Conservation (phyloP, 169 alveolate species). For the Amoebophrya sp. region DNA sequence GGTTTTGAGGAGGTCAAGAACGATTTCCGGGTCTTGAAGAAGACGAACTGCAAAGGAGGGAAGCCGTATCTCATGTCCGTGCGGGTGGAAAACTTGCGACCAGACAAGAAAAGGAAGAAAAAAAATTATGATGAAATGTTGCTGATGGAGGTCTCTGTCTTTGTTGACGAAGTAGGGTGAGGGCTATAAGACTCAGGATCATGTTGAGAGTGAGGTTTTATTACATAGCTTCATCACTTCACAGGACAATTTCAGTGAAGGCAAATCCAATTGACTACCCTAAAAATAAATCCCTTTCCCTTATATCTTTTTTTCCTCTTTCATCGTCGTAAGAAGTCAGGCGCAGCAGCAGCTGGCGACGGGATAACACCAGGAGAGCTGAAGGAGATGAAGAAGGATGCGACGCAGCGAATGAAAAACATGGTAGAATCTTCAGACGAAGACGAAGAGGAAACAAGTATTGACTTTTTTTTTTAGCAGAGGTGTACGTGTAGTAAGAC, state of each 20-base stretch:
- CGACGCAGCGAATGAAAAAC: neutral
- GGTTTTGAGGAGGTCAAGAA: constrained; percentile 16
- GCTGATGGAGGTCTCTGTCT: too few species aligned
- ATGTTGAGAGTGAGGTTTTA: too few species aligned
- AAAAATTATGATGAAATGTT: too few species aligned
- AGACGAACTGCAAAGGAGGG: neutral
- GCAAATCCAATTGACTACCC: too few species aligned
- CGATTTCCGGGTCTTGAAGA: neutral
- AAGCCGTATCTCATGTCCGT: neutral
- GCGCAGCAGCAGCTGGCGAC: too few species aligned
- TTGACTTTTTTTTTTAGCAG: neutral
- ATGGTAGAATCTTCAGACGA: neutral
- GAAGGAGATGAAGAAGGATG: neutral
- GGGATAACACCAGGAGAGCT: neutral
- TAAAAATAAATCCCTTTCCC: too few species aligned
- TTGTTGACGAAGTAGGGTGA: too few species aligned
- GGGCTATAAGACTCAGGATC: too few species aligned
- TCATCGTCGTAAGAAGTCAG: too few species aligned
- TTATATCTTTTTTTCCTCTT: too few species aligned
- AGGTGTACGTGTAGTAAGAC: neutral
- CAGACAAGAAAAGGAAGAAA: neutral
- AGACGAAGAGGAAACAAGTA: neutral
- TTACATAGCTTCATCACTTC: too few species aligned
- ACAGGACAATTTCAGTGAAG: too few species aligned
- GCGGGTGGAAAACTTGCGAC: neutral